Conservation (phyloP, 1,284 basidiomycete species). For the Trametes pubescens region DNA sequence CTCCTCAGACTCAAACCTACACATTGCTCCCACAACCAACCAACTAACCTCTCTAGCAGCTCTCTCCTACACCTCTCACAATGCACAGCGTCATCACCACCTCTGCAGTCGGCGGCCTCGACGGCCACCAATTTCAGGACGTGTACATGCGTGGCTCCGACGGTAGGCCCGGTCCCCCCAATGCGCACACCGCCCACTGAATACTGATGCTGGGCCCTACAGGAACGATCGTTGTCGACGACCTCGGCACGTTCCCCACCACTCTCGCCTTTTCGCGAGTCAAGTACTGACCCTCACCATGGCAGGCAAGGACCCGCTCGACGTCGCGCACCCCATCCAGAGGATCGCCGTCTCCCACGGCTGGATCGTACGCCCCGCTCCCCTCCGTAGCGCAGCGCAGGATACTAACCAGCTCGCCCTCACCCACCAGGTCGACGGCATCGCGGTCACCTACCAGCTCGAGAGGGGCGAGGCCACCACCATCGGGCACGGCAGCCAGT, state of each 20-base stretch:
- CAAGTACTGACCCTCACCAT: not conserved
- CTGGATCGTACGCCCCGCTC: constrained; percentile 18
- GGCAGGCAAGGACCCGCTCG: constrained; percentile 14
- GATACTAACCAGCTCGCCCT: not conserved
- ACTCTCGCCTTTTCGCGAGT: no score
- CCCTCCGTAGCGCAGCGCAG: not conserved
- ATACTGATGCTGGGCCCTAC: not conserved
- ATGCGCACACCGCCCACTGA: not conserved
- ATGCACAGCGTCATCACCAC: constrained; percentile 22
- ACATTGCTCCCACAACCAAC: not conserved
- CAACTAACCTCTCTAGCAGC: no score
- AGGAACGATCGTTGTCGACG: not conserved
- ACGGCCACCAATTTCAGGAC: constrained; percentile 19
- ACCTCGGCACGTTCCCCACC: not conserved
- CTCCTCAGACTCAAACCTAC: not conserved
- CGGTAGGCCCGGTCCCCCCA: not conserved
- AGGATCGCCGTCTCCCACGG: constrained; percentile 24
- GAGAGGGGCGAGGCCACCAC: constrained; percentile 2
- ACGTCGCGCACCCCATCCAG: constrained; percentile 24
- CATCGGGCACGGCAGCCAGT: constrained; percentile 26
- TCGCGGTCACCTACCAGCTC: constrained; percentile 24
- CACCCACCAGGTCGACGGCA: constrained; percentile 25
- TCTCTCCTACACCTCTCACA: not conserved
- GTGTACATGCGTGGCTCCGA: constrained; percentile 7
- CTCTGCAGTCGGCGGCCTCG: constrained; percentile 25